These are phyloP conservation scores for Trypanosoma lewisi DNA, from an alignment of 208 protist species.

Conservation along the genomic window DNA sequence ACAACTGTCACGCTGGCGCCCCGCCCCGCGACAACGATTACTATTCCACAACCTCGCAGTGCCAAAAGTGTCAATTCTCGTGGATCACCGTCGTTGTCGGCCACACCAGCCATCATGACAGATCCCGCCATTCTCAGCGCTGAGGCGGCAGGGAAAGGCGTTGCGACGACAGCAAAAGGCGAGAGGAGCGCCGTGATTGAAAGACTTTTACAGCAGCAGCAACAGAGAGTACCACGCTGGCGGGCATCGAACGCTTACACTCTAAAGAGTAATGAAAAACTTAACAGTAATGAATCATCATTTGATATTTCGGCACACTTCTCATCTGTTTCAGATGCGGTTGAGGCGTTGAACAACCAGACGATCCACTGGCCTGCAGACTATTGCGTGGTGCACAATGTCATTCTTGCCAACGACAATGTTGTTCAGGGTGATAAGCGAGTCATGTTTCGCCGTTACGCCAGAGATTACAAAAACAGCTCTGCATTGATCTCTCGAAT, in stretches of 20 bases:
- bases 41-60: conserved; percentile 84
- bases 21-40: conserved; percentile 45
- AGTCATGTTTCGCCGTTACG: conserved; percentile 68
- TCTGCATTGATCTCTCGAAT: conserved; percentile 18
- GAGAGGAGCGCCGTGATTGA: conserved; percentile 27
- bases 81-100: conserved; percentile 38
- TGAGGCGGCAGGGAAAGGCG: conserved; percentile 40
- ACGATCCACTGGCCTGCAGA: conserved; percentile 75
- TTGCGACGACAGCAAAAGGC: conserved; percentile 10
- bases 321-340: conserved; percentile 40
- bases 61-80: conserved; percentile 61
- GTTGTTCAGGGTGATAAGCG: conserved; percentile 60
- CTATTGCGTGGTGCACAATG: conserved; percentile 75
- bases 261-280: conserved; percentile 77
- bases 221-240: conserved; percentile 48
- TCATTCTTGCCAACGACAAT: conserved; percentile 62
- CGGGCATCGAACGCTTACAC: conserved; percentile 45
- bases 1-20: conserved; percentile 38
- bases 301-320: conserved; percentile 75
- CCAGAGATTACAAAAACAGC: conserved; percentile 59
- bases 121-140: conserved; percentile 81
- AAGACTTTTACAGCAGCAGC: conserved; percentile 39
- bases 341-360: conserved; percentile 70
- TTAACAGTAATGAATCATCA: conserved; percentile 41
- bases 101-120: conserved; percentile 40